Evolutionary conservation across 1,284 basidiomycete species (phyloP).

Genomic region (Fistulina hepatica): DNA sequence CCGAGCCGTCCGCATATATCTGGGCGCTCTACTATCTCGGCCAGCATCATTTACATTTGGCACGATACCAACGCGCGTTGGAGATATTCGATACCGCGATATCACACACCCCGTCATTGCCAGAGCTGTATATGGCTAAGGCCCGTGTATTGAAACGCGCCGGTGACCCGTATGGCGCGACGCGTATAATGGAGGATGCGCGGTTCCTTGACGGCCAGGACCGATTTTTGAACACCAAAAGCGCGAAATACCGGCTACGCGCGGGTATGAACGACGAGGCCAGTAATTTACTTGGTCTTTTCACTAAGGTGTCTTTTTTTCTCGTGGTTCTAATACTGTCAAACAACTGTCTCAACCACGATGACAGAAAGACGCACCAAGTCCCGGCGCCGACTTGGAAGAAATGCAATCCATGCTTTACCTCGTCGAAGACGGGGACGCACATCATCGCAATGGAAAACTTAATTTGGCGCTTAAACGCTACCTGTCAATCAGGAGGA

Average conservation of each 20-base stretch:
- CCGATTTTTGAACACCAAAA: slow-evolving; percentile 91
- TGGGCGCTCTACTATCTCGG: slow-evolving; percentile 96
- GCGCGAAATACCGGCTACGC: slow-evolving; percentile 84
- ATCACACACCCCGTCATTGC: slow-evolving; percentile 85
- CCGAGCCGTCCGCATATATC: slow-evolving; percentile 79
- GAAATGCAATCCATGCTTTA: slow-evolving; percentile 96
- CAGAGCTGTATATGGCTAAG: slow-evolving; percentile 81
- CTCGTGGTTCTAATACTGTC: slow-evolving; percentile 5
- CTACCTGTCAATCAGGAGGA: slow-evolving; percentile 70
- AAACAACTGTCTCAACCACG: slow-evolving; percentile 6
- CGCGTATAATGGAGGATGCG: slow-evolving; percentile 73
- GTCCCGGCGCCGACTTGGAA: slow-evolving; percentile 74
- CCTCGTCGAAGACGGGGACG: slow-evolving; percentile 74
- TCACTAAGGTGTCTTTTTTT: slow-evolving; percentile 65
- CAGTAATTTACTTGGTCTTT: slow-evolving; percentile 62
- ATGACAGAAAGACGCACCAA: slow-evolving; percentile 68
- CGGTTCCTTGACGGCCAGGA: slow-evolving; percentile 88
- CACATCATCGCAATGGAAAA: slow-evolving; percentile 55
- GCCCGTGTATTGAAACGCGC: slow-evolving; percentile 82
- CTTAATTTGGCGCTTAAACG: slow-evolving; percentile 82
- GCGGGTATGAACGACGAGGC: slow-evolving; percentile 74
- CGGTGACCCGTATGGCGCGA: slow-evolving; percentile 74
- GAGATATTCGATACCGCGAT: slow-evolving; percentile 58
- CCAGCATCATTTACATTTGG: slow-evolving; percentile 75
- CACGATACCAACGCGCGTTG: slow-evolving; percentile 49